These are phyloP conservation scores for Symbiodinium natans DNA, from an alignment of 73 alveolate genomes.

Conservation along the genomic window DNA sequence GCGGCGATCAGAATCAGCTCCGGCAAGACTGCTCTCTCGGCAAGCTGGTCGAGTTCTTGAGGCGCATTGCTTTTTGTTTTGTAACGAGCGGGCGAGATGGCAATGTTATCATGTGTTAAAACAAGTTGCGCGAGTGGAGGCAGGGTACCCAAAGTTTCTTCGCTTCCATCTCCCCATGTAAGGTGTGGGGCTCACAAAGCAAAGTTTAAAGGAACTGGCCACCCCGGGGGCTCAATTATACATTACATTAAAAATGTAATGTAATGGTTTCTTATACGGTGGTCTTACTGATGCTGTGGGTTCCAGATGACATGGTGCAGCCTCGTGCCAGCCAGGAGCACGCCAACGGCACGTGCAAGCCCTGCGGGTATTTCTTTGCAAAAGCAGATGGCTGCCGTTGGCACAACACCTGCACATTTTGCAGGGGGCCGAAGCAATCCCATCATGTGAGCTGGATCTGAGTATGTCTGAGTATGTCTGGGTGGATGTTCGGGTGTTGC, in stretches of 20 bases:
- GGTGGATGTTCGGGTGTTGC: neutral
- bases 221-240: too few species aligned
- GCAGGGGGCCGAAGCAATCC: neutral
- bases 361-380: constrained; percentile 81
- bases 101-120: neutral
- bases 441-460: neutral
- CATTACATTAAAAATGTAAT: too few species aligned
- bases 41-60: constrained; percentile 28
- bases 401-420: constrained; percentile 64
- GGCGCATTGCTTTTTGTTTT: neutral
- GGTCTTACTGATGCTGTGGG: too few species aligned
- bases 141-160: neutral
- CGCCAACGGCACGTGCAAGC: constrained; percentile 67
- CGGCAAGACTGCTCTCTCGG: constrained; percentile 46
- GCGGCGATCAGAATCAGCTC: constrained; percentile 34
- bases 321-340: constrained; percentile 72
- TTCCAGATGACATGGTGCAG: too few species aligned
- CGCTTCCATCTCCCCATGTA: neutral
- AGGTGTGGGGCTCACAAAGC: neutral
- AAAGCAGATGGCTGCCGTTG: constrained; percentile 72
- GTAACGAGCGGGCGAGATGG: neutral
- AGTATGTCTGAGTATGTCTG: neutral
- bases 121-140: neutral
- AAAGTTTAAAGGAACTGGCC: too few species aligned
- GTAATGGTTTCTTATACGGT: too few species aligned